Conservation (phyloP, 495 filamentous ascomycete genomes). For the Niebla homalea region DNA sequence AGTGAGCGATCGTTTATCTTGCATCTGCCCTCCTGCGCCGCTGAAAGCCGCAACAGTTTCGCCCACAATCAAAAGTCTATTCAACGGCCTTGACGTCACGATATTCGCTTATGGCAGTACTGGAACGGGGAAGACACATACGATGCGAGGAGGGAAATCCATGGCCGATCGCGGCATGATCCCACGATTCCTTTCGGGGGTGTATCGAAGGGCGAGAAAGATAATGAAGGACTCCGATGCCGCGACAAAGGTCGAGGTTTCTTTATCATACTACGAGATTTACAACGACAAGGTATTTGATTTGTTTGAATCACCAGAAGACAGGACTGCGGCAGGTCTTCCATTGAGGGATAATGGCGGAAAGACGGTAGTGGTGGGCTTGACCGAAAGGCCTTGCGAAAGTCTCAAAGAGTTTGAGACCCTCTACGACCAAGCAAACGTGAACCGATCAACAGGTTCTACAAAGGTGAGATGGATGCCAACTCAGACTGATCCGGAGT, state of each 20-base stretch:
- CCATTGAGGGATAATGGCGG: slow-evolving; percentile 77
- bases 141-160: slow-evolving; percentile 88
- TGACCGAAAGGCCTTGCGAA: slow-evolving; percentile 75
- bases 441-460: slow-evolving; percentile 78
- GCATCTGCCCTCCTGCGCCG: background rate
- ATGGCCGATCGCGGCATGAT: slow-evolving; percentile 85
- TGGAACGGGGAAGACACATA: slow-evolving; percentile 94
- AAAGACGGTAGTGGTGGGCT: slow-evolving; percentile 83
- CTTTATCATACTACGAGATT: slow-evolving; percentile 93
- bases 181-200: slow-evolving; percentile 70
- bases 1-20: slow-evolving; percentile 35
- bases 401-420: slow-evolving; percentile 85
- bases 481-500: background rate
- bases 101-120: slow-evolving; percentile 95
- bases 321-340: slow-evolving; percentile 70
- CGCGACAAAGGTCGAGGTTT: slow-evolving; percentile 58
- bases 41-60: slow-evolving; percentile 35
- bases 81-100: slow-evolving; percentile 86
- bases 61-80: slow-evolving; percentile 75
- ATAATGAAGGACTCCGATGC: slow-evolving; percentile 73
- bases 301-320: slow-evolving; percentile 81
- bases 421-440: slow-evolving; percentile 88
- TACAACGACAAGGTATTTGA: slow-evolving; percentile 96
- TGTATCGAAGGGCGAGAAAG: slow-evolving; percentile 77
- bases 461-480: slow-evolving; percentile 50